These are phyloP conservation scores for Phaffomyces opuntiae DNA, from an alignment of 805 yeast species.

Conservation along the genomic window DNA sequence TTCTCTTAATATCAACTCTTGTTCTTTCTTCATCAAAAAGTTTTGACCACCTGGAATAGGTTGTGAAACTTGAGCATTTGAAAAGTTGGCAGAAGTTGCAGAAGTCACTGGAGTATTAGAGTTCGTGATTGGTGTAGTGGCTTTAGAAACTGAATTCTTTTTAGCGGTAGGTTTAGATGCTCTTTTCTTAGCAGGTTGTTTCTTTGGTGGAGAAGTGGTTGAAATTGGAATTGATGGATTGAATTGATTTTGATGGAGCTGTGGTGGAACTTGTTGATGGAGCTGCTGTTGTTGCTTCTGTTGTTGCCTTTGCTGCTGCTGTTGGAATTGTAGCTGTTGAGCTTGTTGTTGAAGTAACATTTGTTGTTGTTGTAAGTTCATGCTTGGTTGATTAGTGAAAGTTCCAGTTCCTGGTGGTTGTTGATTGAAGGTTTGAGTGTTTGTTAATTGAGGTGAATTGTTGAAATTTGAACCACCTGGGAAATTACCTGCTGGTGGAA, in stretches of 20 bases:
- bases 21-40: slow-evolving; percentile 19
- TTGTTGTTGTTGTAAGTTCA: slow-evolving; percentile 1
- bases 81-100: background rate
- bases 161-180: slow-evolving; percentile 8
- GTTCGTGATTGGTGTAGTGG: slow-evolving; percentile 3
- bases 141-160: slow-evolving; percentile 9
- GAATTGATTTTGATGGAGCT: background rate
- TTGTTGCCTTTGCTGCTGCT: slow-evolving; percentile 10
- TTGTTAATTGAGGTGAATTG: slow-evolving; percentile 10
- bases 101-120: background rate
- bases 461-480: slow-evolving; percentile 4
- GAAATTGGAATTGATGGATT: background rate
- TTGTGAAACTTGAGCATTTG: slow-evolving; percentile 1
- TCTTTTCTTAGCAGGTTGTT: slow-evolving; percentile 10
- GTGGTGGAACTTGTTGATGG: slow-evolving; percentile 1
- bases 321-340: background rate
- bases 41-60: slow-evolving; percentile 5
- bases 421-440: slow-evolving; percentile 1
- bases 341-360: slow-evolving; percentile 1
- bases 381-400: background rate
- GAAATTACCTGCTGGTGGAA: slow-evolving; percentile 7
- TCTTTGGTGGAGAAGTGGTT: no score
- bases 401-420: slow-evolving; percentile 6
- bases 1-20: slow-evolving; percentile 17
- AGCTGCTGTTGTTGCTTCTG: slow-evolving; percentile 8